Percentiles rank a stretch among this genome's conserved stretches.
Evolutionary conservation across 495 filamentous ascomycete genomes (phyloP).

Genomic region (Recurvomyces mirabilis): DNA sequence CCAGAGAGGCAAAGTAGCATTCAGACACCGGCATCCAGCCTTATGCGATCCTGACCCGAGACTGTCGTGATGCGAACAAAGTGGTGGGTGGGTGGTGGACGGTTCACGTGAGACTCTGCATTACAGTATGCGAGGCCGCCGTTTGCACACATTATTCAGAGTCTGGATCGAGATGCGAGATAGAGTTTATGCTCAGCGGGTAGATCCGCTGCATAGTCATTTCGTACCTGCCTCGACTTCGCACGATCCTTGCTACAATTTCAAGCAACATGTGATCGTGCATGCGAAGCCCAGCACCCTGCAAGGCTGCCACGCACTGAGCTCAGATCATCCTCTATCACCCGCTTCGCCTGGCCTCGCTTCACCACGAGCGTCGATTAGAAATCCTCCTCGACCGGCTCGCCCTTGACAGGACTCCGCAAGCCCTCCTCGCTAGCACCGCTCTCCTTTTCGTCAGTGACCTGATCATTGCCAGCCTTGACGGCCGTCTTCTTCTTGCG

Average conservation of each 20-base stretch:
- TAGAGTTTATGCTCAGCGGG: neutral
- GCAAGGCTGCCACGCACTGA: neutral
- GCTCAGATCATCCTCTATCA: neutral
- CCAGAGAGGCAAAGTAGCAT: conserved; percentile 4
- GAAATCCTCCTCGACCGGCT: neutral
- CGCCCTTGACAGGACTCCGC: neutral
- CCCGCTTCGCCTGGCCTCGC: neutral
- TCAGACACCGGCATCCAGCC: conserved; percentile 3
- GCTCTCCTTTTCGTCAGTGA: no score
- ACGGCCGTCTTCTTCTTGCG: neutral
- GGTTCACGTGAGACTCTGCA: no score
- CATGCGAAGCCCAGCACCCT: neutral
- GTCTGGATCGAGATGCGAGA: no score
- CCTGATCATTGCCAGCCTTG: neutral
- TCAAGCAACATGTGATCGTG: neutral
- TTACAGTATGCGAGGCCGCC: no score
- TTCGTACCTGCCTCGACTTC: no score
- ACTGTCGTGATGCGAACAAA: neutral
- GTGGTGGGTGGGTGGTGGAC: neutral
- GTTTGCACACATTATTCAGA: no score
- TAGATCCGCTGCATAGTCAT: neutral
- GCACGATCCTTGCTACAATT: neutral
- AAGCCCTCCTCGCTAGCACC: no score
- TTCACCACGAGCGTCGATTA: neutral
- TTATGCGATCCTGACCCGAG: neutral